Evolutionary conservation across 176 grass and related monocot genomes (phyloP).

Genomic region (Guadua angustifolia): DNA sequence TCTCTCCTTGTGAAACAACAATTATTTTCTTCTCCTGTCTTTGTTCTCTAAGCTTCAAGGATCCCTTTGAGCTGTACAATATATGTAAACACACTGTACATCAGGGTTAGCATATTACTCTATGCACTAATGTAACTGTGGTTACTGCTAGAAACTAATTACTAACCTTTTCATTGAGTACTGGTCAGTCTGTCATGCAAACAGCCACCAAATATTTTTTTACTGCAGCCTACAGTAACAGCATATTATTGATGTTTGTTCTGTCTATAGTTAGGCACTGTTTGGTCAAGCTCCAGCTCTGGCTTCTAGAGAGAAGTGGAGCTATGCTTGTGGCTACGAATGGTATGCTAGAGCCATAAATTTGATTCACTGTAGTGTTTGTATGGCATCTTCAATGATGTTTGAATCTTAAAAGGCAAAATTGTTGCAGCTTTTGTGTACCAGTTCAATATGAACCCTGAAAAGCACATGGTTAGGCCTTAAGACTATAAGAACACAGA

Average conservation of each 20-base stretch:
- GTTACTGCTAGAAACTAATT: not conserved
- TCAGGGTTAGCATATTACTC: slow-evolving; percentile 18
- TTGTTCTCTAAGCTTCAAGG: slow-evolving; percentile 10
- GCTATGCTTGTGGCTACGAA: not conserved
- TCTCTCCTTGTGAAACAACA: slow-evolving; percentile 13
- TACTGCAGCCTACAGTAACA: not conserved
- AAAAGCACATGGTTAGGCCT: not conserved
- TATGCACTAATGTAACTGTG: slow-evolving; percentile 25
- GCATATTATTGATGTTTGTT: not conserved
- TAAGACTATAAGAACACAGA: not conserved
- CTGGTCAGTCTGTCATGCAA: not conserved
- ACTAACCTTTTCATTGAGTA: not conserved
- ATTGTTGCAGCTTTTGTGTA: not conserved
- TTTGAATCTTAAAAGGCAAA: slow-evolving; percentile 8
- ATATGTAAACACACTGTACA: not conserved
- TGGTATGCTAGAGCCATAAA: not conserved
- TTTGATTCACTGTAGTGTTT: not conserved
- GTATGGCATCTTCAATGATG: not conserved
- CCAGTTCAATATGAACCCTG: not conserved
- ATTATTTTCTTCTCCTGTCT: slow-evolving; percentile 25
- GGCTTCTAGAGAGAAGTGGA: slow-evolving; percentile 9
- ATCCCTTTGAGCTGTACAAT: slow-evolving; percentile 25
- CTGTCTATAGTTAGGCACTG: not conserved
- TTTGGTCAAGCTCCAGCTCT: not conserved
- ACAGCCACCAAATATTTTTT: not conserved